Percentiles rank a stretch among this genome's conserved stretches.
phyloP scores from a whole-genome alignment of 495 filamentous ascomycete genomes.

The Chaetomidium leptoderma region DNA sequence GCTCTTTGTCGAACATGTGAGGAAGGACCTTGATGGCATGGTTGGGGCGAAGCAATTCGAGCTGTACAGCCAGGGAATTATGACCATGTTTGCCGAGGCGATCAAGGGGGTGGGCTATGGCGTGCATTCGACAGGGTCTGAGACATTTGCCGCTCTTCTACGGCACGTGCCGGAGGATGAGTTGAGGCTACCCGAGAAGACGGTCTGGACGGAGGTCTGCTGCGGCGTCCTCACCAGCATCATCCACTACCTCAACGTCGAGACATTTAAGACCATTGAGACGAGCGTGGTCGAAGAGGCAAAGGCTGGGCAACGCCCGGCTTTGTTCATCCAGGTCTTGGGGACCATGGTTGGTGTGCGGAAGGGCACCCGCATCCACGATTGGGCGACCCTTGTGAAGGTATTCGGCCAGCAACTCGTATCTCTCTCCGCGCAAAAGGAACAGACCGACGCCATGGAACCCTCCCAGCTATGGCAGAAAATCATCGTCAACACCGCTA shows the following conservation, averaged over 20 bases:
- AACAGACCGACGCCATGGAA: slow-evolving; percentile 38
- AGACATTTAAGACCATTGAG: slow-evolving; percentile 61
- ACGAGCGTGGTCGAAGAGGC: slow-evolving; percentile 49
- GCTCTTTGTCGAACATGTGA: slow-evolving; percentile 61
- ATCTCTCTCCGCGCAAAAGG: slow-evolving; percentile 32
- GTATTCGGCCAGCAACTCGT: slow-evolving; percentile 53
- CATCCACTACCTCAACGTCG: slow-evolving; percentile 73
- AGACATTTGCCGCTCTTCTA: slow-evolving; percentile 64
- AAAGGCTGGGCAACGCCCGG: slow-evolving; percentile 41
- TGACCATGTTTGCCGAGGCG: slow-evolving; percentile 84
- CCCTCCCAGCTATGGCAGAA: slow-evolving; percentile 50
- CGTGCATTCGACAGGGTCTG: slow-evolving; percentile 72
- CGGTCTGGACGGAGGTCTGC: slow-evolving; percentile 58
- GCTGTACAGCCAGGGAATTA: slow-evolving; percentile 78
- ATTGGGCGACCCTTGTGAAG: slow-evolving; percentile 66
- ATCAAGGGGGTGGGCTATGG: slow-evolving; percentile 75
- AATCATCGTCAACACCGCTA: slow-evolving; percentile 58
- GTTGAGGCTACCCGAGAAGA: slow-evolving; percentile 38
- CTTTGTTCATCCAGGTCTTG: slow-evolving; percentile 57
- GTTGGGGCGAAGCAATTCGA: slow-evolving; percentile 47
- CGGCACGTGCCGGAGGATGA: slow-evolving; percentile 49
- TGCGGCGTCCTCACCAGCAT: slow-evolving; percentile 70
- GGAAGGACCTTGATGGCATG: slow-evolving; percentile 58
- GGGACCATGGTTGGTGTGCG: slow-evolving; percentile 67
- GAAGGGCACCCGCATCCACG: slow-evolving; percentile 66